phyloP scores from a whole-genome alignment of 305 asterid genomes.

The Plantago coronopus region DNA sequence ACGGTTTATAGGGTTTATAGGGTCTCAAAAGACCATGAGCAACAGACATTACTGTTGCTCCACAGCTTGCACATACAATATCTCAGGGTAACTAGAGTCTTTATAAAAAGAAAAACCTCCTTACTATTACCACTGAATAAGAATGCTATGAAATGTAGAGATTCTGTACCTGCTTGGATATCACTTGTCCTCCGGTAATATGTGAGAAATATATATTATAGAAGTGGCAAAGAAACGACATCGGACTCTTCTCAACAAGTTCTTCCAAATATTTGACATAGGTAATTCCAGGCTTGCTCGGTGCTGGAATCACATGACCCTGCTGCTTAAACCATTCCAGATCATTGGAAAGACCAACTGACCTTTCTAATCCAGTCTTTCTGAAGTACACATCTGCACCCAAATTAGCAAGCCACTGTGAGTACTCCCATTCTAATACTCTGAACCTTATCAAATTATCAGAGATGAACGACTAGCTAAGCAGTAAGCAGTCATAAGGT shows the following conservation, averaged over 20 bases:
- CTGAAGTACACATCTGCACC: conserved; percentile 81
- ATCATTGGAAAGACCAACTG: conserved; percentile 53
- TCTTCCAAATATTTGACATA: conserved; percentile 65
- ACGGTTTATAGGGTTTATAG: too few relatives aligned
- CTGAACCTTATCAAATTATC: neutral
- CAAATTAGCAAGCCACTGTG: conserved; percentile 10
- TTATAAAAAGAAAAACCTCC: too few relatives aligned
- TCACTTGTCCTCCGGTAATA: conserved; percentile 84
- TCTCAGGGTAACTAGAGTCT: too few relatives aligned
- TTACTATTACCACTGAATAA: too few relatives aligned
- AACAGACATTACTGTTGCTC: too few relatives aligned
- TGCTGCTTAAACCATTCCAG: conserved; percentile 60
- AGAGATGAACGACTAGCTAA: conserved; percentile 1
- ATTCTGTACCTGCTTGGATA: conserved; percentile 62
- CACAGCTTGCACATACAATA: too few relatives aligned
- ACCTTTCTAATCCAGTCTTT: conserved; percentile 82
- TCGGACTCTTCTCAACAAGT: conserved; percentile 71
- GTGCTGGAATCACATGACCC: conserved; percentile 62
- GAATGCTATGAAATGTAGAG: neutral
- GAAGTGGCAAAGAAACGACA: conserved; percentile 70
- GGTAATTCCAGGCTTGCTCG: conserved; percentile 65
- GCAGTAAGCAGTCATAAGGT: neutral
- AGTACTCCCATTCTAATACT: neutral
- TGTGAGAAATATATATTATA: conserved; percentile 91
- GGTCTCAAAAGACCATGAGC: too few relatives aligned